These are phyloP conservation scores for Odontarrhena argentea DNA, from an alignment of 345 rosid species.

Conservation along the genomic window DNA sequence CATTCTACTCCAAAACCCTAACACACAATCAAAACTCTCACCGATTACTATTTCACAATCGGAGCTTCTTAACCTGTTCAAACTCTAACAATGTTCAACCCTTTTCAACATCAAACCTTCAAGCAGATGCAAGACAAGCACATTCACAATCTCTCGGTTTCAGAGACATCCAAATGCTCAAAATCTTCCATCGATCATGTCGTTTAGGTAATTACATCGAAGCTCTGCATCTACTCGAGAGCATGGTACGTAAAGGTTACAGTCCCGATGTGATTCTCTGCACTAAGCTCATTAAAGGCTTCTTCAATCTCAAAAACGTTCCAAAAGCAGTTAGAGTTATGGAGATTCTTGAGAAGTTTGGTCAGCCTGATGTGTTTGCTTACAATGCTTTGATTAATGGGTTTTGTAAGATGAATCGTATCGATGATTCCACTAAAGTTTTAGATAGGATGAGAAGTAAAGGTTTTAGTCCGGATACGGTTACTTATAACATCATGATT, in stretches of 20 bases:
- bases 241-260: constrained; percentile 60
- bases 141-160: constrained; percentile 58
- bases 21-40: constrained; percentile 23
- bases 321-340: constrained; percentile 69
- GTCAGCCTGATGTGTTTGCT: constrained; percentile 75
- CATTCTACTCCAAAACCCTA: constrained; percentile 37
- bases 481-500: constrained; percentile 80
- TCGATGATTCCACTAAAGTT: constrained; percentile 59
- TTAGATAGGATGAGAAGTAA: constrained; percentile 70
- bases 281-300: constrained; percentile 80
- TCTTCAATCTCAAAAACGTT: constrained; percentile 54
- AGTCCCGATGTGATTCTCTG: constrained; percentile 71
- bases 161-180: constrained; percentile 59
- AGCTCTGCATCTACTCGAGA: constrained; percentile 72
- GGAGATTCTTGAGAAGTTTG: constrained; percentile 71
- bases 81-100: constrained; percentile 27
- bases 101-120: constrained; percentile 27
- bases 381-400: constrained; percentile 85
- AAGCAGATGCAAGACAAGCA: constrained; percentile 47
- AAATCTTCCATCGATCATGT: constrained; percentile 60
- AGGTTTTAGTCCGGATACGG: constrained; percentile 72
- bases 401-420: constrained; percentile 70
- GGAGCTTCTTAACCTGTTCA: constrained; percentile 30
- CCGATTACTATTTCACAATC: constrained; percentile 2
- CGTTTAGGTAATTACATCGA: constrained; percentile 62